Conservation (phyloP, 1,284 basidiomycete genomes). For the Apiotrichum sp. region DNA sequence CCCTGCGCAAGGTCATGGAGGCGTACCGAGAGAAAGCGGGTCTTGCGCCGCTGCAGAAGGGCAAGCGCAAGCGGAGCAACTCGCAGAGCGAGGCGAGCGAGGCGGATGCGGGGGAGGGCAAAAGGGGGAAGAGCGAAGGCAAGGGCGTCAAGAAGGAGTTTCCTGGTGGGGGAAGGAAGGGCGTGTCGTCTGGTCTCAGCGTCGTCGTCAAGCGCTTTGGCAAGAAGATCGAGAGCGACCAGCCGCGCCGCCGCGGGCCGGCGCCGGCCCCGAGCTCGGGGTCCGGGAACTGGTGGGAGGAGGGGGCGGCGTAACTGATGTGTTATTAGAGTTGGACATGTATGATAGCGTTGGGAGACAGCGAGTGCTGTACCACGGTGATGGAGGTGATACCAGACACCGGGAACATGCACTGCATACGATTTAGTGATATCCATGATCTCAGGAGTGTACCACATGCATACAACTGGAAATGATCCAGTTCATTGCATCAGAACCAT, state of each 20-base stretch:
- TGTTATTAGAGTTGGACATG: background rate
- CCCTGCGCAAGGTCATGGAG: constrained; percentile 39
- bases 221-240: constrained; percentile 25
- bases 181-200: constrained; percentile 66
- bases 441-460: too few species aligned
- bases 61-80: constrained; percentile 18
- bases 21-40: constrained; percentile 36
- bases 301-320: constrained; percentile 4
- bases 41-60: constrained; percentile 10
- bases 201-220: constrained; percentile 51
- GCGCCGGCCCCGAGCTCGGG: constrained; percentile 5
- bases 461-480: too few species aligned
- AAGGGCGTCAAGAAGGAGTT: constrained; percentile 35
- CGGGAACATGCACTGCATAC: too few species aligned
- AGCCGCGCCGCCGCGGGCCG: constrained; percentile 12
- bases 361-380: too few species aligned
- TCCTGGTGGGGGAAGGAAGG: constrained; percentile 59
- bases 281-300: constrained; percentile 16
- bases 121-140: constrained; percentile 33
- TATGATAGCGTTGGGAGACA: too few species aligned
- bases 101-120: constrained; percentile 14
- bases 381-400: too few species aligned
- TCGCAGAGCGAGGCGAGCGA: constrained; percentile 25
- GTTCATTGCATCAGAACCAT: too few species aligned
- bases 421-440: too few species aligned